A percentile compares a stretch with the other conserved stretches of the same genome.
Conservation (phyloP, 345 rosid genomes). For the Orychophragmus violaceus region DNA sequence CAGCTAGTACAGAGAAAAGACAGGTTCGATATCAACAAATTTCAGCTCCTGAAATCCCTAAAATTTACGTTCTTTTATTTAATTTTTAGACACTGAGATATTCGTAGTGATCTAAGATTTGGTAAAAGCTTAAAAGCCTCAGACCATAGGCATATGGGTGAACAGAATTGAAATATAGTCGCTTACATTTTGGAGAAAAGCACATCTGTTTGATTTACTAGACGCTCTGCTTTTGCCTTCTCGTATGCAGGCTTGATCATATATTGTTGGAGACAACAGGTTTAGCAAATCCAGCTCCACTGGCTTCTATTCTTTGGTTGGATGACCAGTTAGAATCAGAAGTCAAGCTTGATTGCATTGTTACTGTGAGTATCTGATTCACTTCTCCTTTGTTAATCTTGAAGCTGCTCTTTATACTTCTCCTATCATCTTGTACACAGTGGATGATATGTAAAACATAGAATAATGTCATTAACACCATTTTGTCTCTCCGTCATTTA, state of each 20-base stretch:
- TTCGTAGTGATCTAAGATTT: neutral
- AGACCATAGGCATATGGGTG: neutral
- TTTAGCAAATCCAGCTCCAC: constrained; percentile 90
- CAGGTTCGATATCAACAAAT: constrained; percentile 19
- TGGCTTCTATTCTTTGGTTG: constrained; percentile 93
- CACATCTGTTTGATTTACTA: neutral
- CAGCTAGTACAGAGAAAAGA: constrained; percentile 81
- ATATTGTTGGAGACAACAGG: constrained; percentile 98
- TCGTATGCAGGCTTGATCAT: constrained; percentile 66
- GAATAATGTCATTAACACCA: neutral
- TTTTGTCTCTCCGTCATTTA: neutral
- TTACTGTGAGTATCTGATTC: constrained; percentile 51
- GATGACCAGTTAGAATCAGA: constrained; percentile 90
- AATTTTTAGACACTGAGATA: neutral
- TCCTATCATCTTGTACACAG: neutral
- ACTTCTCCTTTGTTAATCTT: neutral
- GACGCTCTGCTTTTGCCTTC: neutral
- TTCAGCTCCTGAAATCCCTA: neutral
- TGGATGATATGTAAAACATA: neutral
- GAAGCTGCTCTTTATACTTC: neutral
- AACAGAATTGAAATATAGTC: neutral
- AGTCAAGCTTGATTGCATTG: constrained; percentile 85
- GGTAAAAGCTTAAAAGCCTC: neutral
- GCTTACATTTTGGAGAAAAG: neutral
- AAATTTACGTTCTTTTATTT: neutral